A percentile compares a stretch with the other conserved stretches of the same genome.
phyloP scores from a whole-genome alignment of 306 rosid species.

The Acmispon strigosus region DNA sequence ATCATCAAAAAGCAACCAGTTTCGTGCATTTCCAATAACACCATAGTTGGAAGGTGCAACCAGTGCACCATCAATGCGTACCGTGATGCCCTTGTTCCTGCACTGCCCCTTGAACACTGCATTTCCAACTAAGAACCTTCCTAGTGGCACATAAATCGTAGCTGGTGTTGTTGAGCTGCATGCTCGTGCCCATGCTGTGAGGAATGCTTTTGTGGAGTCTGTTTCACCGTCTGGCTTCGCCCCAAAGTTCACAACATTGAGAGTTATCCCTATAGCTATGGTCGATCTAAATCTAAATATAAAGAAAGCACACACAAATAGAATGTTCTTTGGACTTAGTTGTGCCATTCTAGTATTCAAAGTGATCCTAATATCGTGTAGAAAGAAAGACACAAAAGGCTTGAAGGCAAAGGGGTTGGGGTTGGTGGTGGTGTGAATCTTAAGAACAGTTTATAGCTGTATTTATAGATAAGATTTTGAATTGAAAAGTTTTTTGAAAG shows the following conservation, averaged over 20 bases:
- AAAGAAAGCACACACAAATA: background rate
- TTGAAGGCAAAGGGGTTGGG: background rate
- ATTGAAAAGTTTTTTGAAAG: background rate
- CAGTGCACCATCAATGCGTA: constrained; percentile 37
- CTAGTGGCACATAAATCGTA: constrained; percentile 33
- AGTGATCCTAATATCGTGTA: no score
- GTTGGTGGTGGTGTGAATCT: background rate
- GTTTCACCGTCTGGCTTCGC: constrained; percentile 28
- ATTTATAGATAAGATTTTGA: constrained; percentile 20
- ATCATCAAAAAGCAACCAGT: constrained; percentile 31
- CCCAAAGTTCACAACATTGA: constrained; percentile 29
- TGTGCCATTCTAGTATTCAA: constrained; percentile 8
- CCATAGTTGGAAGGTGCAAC: constrained; percentile 39
- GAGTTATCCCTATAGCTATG: background rate
- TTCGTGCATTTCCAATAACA: constrained; percentile 26
- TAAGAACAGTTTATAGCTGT: background rate
- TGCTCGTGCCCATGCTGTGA: constrained; percentile 35
- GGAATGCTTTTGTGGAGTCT: constrained; percentile 31
- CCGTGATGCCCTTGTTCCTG: constrained; percentile 21
- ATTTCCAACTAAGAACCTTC: constrained; percentile 30
- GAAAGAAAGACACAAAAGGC: background rate
- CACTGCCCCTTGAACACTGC: constrained; percentile 39
- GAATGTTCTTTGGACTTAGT: background rate
- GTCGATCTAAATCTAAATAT: background rate
- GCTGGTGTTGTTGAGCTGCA: constrained; percentile 30